Evolutionary conservation across 2,329 filamentous ascomycete genomes (phyloP).

Genomic region (Aspergillus amoenus): DNA sequence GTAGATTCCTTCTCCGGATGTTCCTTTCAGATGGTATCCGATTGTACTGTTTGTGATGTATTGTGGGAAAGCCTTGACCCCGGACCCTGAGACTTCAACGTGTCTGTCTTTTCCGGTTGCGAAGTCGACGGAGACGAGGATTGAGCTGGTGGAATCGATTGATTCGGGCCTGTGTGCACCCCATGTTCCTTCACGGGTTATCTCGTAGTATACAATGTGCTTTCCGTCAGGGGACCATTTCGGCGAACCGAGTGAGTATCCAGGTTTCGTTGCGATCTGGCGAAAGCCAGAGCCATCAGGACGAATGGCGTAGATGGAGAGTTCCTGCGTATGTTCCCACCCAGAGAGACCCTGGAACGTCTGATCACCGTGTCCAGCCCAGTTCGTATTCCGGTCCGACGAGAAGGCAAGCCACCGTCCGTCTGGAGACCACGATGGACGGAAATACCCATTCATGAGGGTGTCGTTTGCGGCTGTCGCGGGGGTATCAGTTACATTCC

Average conservation of each 20-base stretch:
- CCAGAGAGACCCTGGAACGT: constrained; percentile 30
- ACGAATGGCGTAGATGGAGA: constrained; percentile 43
- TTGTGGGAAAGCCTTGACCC: constrained; percentile 33
- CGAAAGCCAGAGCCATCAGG: constrained; percentile 40
- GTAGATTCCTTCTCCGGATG: constrained; percentile 28
- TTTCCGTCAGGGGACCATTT: constrained; percentile 39
- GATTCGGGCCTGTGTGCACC: constrained; percentile 33
- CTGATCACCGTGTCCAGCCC: constrained; percentile 42
- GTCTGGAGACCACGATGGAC: constrained; percentile 43
- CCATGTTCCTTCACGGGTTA: constrained; percentile 41
- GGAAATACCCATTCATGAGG: constrained; percentile 39
- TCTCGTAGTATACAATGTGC: constrained; percentile 42
- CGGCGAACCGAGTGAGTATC: constrained; percentile 40
- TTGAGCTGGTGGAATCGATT: constrained; percentile 18
- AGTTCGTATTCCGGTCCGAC: constrained; percentile 44
- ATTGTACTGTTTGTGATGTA: constrained; percentile 32
- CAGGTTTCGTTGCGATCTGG: constrained; percentile 31
- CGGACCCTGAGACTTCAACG: constrained; percentile 27
- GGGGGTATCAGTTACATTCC: constrained; percentile 40
- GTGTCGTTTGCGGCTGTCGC: constrained; percentile 18
- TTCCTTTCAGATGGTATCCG: constrained; percentile 23
- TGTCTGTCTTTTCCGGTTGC: constrained; percentile 37
- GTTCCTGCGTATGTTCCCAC: constrained; percentile 44
- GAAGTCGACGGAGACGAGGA: constrained; percentile 39
- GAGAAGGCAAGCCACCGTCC: constrained; percentile 44